These are phyloP conservation scores for Colletotrichum simmondsii DNA, from an alignment of 2,329 filamentous ascomycete genomes.

Conservation along the genomic window DNA sequence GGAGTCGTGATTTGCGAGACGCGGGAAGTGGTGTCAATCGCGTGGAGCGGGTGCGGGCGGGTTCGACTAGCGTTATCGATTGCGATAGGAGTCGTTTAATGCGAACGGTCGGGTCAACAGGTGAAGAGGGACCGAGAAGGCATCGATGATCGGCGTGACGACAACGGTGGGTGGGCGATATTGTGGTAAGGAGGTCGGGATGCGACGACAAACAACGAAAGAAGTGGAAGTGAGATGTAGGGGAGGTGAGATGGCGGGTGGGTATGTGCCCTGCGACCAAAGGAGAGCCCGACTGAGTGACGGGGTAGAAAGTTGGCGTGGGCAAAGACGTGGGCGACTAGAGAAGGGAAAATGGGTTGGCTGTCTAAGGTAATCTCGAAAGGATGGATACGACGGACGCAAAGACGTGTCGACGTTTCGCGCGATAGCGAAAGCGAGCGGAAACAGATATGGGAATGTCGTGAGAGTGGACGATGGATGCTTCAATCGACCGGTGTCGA, in stretches of 20 bases:
- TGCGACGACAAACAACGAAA: constrained; percentile 28
- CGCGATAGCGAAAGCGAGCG: constrained; percentile 30
- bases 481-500: constrained; percentile 20
- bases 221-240: constrained; percentile 20
- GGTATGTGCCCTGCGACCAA: constrained; percentile 31
- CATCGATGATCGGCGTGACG: constrained; percentile 34
- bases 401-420: constrained; percentile 16
- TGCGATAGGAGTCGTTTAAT: constrained; percentile 15
- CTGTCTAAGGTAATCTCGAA: neutral
- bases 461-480: constrained; percentile 14
- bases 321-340: constrained; percentile 24
- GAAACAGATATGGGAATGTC: constrained; percentile 14
- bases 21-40: constrained; percentile 28
- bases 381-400: constrained; percentile 9
- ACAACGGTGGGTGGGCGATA: constrained; percentile 9
- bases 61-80: constrained; percentile 30
- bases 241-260: constrained; percentile 27
- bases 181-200: constrained; percentile 27
- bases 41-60: constrained; percentile 16
- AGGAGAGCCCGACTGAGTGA: constrained; percentile 23
- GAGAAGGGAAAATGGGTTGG: constrained; percentile 22
- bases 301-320: constrained; percentile 20
- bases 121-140: constrained; percentile 23
- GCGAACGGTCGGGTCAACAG: constrained; percentile 28
- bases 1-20: constrained; percentile 21